Evolutionary conservation across 1,284 basidiomycete genomes (phyloP).

Genomic region (Phellinidium pouzarii): DNA sequence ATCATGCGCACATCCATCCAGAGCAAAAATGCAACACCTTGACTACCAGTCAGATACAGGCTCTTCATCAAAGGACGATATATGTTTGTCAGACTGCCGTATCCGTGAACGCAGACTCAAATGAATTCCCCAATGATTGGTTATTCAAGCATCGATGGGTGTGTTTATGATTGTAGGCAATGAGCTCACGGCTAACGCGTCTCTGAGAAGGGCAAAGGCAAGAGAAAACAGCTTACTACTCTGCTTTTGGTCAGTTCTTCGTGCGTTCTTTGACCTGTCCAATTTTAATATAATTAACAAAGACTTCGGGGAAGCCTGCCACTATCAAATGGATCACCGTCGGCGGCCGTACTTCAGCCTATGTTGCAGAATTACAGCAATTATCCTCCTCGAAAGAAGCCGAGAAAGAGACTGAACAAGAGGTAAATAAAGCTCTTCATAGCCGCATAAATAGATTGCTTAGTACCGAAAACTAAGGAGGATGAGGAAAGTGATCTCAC

Average conservation of each 20-base stretch:
- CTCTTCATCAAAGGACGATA: constrained; percentile 50
- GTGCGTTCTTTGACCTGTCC: constrained; percentile 8
- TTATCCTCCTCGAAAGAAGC: neutral
- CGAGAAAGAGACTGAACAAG: neutral
- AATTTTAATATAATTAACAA: constrained; percentile 10
- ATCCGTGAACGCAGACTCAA: constrained; percentile 65
- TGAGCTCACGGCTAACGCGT: neutral
- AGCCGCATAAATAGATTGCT: neutral
- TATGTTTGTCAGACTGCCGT: constrained; percentile 63
- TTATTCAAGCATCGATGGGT: constrained; percentile 71
- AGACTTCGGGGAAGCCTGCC: constrained; percentile 67
- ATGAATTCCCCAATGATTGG: constrained; percentile 67
- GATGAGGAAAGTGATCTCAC: constrained; percentile 30
- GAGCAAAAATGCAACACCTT: constrained; percentile 62
- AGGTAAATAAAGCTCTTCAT: neutral
- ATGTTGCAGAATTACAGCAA: constrained; percentile 61
- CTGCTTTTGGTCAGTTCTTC: constrained; percentile 44
- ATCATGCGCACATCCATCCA: constrained; percentile 73
- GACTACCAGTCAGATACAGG: constrained; percentile 40
- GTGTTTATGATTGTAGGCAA: constrained; percentile 18
- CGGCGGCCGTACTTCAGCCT: constrained; percentile 76
- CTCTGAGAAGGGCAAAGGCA: constrained; percentile 62
- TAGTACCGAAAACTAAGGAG: neutral
- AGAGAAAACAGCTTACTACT: constrained; percentile 42
- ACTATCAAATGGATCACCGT: constrained; percentile 76